phyloP scores from a whole-genome alignment of 495 filamentous ascomycete species.

The Hyaloscypha finlandica region DNA sequence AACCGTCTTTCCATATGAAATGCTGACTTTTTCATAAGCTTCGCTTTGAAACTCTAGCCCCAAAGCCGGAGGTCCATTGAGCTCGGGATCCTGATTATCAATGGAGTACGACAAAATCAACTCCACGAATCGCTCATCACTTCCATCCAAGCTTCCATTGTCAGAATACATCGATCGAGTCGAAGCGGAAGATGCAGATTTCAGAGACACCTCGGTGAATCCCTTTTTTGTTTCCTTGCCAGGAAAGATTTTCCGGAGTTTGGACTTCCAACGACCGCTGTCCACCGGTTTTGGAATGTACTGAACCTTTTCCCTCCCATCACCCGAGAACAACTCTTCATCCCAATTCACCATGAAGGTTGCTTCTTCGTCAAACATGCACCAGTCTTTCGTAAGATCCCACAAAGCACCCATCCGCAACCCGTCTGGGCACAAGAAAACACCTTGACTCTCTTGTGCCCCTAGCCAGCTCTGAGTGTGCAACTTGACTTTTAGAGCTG shows the following conservation, averaged over 20 bases:
- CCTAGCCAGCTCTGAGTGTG: neutral
- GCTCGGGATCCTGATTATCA: neutral
- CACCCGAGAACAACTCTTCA: neutral
- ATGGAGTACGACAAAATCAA: neutral
- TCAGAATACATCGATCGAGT: neutral
- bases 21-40: neutral
- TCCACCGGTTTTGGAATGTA: neutral
- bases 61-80: neutral
- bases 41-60: neutral
- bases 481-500: neutral
- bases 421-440: neutral
- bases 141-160: neutral
- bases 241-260: neutral
- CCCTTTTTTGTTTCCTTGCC: neutral
- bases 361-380: neutral
- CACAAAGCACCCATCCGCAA: neutral
- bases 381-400: constrained; percentile 1
- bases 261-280: neutral
- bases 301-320: neutral
- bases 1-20: neutral
- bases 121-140: neutral
- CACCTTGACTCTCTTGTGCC: neutral
- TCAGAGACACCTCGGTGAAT: neutral
- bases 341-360: neutral
- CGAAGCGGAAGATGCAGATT: neutral